These are phyloP conservation scores for Tilletia walkeri DNA, from an alignment of 1,284 basidiomycete genomes.

Conservation along the genomic window DNA sequence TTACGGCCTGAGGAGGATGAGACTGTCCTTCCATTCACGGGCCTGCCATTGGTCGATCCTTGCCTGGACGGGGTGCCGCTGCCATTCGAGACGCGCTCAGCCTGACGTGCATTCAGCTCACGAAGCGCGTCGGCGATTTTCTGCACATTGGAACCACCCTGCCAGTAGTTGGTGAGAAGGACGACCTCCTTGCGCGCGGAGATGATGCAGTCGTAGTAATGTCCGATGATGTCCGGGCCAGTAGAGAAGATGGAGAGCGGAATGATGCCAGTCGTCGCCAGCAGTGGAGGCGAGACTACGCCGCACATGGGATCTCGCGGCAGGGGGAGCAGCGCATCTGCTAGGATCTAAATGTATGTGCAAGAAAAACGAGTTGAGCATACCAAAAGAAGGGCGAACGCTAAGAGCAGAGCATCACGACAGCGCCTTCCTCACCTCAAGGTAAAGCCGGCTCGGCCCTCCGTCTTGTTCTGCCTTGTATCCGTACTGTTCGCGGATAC, in stretches of 20 bases:
- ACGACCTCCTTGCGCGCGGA: conserved; percentile 49
- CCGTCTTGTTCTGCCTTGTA: conserved; percentile 41
- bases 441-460: conserved; percentile 45
- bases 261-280: conserved; percentile 51
- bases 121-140: conserved; percentile 48
- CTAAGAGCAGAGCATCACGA: not conserved
- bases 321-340: conserved; percentile 47
- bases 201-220: conserved; percentile 55
- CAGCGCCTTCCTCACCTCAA: conserved; percentile 33
- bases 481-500: conserved; percentile 37
- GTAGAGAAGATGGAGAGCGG: conserved; percentile 53
- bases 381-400: too few relatives aligned
- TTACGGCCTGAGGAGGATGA: conserved; percentile 5
- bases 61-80: conserved; percentile 22
- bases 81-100: conserved; percentile 23
- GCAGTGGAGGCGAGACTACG: conserved; percentile 50
- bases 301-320: conserved; percentile 45
- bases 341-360: conserved; percentile 33
- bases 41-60: not conserved
- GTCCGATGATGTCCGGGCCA: conserved; percentile 53
- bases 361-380: too few relatives aligned
- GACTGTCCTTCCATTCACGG: conserved; percentile 18
- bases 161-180: conserved; percentile 55
- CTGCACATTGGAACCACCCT: conserved; percentile 51
- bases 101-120: conserved; percentile 41